Evolutionary conservation across 345 rosid genomes (phyloP), one percentile per base, ranked within the genome.

Genomic region (Draba incana): DNA sequence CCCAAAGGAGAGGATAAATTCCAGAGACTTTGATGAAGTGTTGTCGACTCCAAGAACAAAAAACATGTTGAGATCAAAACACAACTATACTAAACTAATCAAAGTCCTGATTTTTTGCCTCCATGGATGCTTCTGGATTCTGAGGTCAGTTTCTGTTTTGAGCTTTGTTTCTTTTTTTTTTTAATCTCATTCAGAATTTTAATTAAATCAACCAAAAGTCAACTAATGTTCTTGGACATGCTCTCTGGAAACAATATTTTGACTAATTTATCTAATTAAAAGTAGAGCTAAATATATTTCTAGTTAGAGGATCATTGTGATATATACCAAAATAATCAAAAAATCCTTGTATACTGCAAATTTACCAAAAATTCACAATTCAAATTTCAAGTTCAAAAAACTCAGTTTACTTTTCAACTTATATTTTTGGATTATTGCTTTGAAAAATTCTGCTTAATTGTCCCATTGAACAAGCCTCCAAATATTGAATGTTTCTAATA

Each of bases 1-100:
- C 35, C 35, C 35, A 31, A 31, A 50, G 20, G 20, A 20, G 20
- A 20, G 1, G 20, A 20, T 20, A 20, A 20, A 20, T 20, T 20
- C 20, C 20, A 20, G 20, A 48, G 51, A 41, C 20, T 69, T 52
- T 61, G 8, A 59, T 42, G 74, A 70, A 65, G 77, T 72, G 71
- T 72, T 72, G 71, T 49, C 77, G n/a, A 72, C 70, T 58, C 31
- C 70, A 65, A 64, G 71, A 65, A 72, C 71, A 64, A 43, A 13
- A 13, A 46, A 39, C 58, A 9, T 64, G 31, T 56, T 23, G 4
- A 12, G 54, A 54, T 15, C 20, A 27, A 3, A 10, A 6, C 31
- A 61, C 5, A 61, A 4, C 16, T 20, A 20, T 20, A 7, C 16
- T 23, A 49, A 46, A n/a, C 20, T 30, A 54, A 41, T 66, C n/a